Base-by-base conservation (phyloP, 768 basidiomycete genomes). In the Xanthoconium purpureum region DNA sequence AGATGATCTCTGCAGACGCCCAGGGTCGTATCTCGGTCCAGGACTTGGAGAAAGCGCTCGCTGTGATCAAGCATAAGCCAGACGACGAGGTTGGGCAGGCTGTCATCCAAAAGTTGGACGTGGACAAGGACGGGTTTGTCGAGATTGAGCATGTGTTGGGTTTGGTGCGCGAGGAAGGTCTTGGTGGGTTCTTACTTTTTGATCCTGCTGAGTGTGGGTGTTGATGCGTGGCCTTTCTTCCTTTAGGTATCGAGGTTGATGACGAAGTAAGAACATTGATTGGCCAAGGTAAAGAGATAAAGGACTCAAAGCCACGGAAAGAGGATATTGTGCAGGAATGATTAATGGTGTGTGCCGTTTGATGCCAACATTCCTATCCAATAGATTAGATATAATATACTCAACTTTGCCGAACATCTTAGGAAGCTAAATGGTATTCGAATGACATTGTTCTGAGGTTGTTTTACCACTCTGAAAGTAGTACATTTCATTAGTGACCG, bases 41-140 rank as follows among this genome's bases (percentile, higher is more conserved):
- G 61, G 96, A 99, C 71, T 76, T 99, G 43, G 82, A 93, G 72
- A 92, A 91, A 66, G 96, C 94, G 18, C 77, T 98, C 52, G 83
- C 86, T 52, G 93, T 97, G 51, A 98, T 98, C 78, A 89, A 90
- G 74, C 97, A 98, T 73, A 84, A 79, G 66, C 96, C 95, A 5
- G 88, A 92, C 54, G 91, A 95, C 52, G 89, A 94, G 58, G 87
- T 92, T 15, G 91, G 92, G 24, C 84, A 88, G 57, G 85, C 84
- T 20, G 86, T 99, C 49, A 84, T 95, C 51, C 85, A 92, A 68
- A 98, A 98, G 73, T 75, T 98, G 65, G 97, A 99, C 69, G 89
- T 92, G 11, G 96, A 98, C 74, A 85, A 91, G 73, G 96, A 98
- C 68, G 95, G 96, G 0, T 96, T 85, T 67, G 94, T 98, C 28